Conservation (phyloP, 169 alveolate species). For the Babesia ovata region DNA sequence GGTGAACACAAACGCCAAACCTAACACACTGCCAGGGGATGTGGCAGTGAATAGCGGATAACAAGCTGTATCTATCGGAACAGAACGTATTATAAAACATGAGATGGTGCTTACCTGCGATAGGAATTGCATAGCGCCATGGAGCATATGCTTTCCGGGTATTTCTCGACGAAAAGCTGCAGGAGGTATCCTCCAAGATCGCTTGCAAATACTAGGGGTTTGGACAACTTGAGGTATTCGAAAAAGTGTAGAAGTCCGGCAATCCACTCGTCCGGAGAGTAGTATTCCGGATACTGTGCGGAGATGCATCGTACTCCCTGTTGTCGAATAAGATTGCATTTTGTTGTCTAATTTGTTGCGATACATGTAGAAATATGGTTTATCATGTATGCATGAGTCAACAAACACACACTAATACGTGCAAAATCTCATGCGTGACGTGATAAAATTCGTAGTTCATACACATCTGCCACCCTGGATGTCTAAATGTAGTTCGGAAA, state of each 20-base stretch:
- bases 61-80: too few species aligned
- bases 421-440: too few species aligned
- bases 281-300: constrained; percentile 78
- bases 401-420: too few species aligned
- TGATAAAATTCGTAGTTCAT: too few species aligned
- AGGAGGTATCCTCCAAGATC: constrained; percentile 78
- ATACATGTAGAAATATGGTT: too few species aligned
- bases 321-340: background rate
- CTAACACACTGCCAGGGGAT: too few species aligned
- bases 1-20: background rate
- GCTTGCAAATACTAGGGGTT: constrained; percentile 76
- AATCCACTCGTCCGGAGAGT: constrained; percentile 75
- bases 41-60: too few species aligned
- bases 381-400: too few species aligned
- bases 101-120: constrained; percentile 49
- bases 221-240: constrained; percentile 71
- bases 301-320: constrained; percentile 77
- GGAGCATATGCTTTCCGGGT: constrained; percentile 68
- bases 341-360: background rate
- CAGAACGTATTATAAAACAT: too few species aligned
- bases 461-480: too few species aligned
- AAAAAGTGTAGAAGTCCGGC: constrained; percentile 72
- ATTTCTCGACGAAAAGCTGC: constrained; percentile 74
- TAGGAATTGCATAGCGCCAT: constrained; percentile 75
- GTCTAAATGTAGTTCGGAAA: too few species aligned